Conservation (phyloP, 2,329 filamentous ascomycete species). For the Parastagonospora nodorum region DNA sequence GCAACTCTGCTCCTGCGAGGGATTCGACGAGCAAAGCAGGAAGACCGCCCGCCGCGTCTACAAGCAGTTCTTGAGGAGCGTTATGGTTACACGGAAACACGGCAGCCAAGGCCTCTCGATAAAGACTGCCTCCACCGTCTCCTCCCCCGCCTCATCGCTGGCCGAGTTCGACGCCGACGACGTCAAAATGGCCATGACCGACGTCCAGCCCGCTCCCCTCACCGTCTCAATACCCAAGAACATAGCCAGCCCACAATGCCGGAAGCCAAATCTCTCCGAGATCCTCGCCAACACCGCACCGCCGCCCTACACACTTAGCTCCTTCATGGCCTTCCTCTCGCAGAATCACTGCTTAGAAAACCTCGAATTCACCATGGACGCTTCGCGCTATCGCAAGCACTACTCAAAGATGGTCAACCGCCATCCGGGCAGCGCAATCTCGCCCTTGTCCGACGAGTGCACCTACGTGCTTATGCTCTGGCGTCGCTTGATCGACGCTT, state of each 20-base stretch:
- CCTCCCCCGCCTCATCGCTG: conserved; percentile 40
- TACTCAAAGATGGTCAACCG: conserved; percentile 64
- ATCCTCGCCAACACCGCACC: conserved; percentile 86
- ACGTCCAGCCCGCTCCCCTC: conserved; percentile 51
- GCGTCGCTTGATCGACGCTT: conserved; percentile 85
- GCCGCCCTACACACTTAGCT: conserved; percentile 85
- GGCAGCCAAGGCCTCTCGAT: conserved; percentile 35
- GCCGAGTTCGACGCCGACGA: conserved; percentile 51
- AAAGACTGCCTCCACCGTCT: conserved; percentile 40
- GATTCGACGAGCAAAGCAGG: conserved; percentile 38
- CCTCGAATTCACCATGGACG: conserved; percentile 94
- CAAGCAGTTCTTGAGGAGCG: conserved; percentile 45
- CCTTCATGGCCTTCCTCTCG: conserved; percentile 95
- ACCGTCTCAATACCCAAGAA: conserved; percentile 56
- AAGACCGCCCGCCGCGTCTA: conserved; percentile 42
- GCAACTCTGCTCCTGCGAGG: conserved; percentile 44
- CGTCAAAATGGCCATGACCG: conserved; percentile 55
- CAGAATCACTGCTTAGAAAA: conserved; percentile 98
- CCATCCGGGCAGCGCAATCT: conserved; percentile 51
- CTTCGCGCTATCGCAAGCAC: conserved; percentile 78
- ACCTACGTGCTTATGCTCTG: conserved; percentile 80
- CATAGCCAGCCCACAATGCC: conserved; percentile 56
- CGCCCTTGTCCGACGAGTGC: conserved; percentile 61
- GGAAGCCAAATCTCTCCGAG: conserved; percentile 77
- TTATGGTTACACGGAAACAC: conserved; percentile 43